These are phyloP conservation scores for Didymella pomorum DNA, from an alignment of 2,329 filamentous ascomycete species.

Conservation along the genomic window DNA sequence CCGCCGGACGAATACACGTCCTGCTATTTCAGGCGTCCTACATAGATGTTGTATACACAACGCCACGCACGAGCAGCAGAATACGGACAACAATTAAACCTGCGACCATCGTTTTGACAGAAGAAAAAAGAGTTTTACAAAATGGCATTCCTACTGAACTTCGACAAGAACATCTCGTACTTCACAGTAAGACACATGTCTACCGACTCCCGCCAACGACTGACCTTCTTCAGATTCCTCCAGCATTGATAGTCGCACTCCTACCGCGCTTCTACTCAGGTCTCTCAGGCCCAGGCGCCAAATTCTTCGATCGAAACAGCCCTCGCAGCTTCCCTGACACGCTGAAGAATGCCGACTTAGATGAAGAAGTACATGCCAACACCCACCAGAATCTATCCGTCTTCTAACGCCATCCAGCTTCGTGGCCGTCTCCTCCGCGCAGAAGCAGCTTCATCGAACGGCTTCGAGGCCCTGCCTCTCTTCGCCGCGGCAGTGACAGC, in stretches of 20 bases:
- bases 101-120: too few relatives aligned
- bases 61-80: background rate
- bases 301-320: slow-evolving; percentile 10
- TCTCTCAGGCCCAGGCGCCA: slow-evolving; percentile 2
- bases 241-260: background rate
- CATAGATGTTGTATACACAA: background rate
- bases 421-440: slow-evolving; percentile 4
- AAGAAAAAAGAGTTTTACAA: background rate
- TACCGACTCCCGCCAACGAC: background rate
- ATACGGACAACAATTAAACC: background rate
- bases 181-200: background rate
- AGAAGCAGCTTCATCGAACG: slow-evolving; percentile 6
- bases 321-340: slow-evolving; percentile 3
- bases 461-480: slow-evolving; percentile 10
- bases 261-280: slow-evolving; percentile 5
- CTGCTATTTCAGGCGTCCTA: background rate
- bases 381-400: background rate
- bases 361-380: slow-evolving; percentile 5
- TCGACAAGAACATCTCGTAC: slow-evolving; percentile 7
- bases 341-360: slow-evolving; percentile 1
- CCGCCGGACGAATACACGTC: background rate
- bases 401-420: background rate
- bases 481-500: slow-evolving; percentile 8
- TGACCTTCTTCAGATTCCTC: background rate
- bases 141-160: background rate